A percentile compares a stretch with the other conserved stretches of the same genome.
phyloP scores from a whole-genome alignment of 495 filamentous ascomycete genomes.

The Penicillium robsamsonii region DNA sequence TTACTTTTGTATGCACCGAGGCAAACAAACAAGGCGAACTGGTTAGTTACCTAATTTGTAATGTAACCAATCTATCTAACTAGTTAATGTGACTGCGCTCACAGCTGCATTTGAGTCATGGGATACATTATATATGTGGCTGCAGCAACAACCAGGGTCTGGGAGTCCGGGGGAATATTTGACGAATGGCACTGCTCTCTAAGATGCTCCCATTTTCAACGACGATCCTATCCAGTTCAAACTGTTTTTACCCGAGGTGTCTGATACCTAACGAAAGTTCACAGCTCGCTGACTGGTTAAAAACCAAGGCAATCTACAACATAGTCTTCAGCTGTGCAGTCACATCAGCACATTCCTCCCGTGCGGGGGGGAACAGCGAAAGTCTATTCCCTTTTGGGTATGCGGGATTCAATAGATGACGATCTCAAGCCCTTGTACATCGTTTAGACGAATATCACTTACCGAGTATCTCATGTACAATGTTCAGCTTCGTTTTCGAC shows the following conservation, averaged over 20 bases:
- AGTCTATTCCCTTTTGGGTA: slow-evolving; percentile 18
- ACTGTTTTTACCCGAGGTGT: not conserved
- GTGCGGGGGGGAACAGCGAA: slow-evolving; percentile 18
- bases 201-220: not conserved
- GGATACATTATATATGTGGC: not conserved
- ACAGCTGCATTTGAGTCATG: not conserved
- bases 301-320: not conserved
- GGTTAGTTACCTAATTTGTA: not conserved
- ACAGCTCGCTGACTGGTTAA: not conserved
- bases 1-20: not conserved
- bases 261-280: not conserved
- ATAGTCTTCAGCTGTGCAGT: slow-evolving; percentile 1
- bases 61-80: not conserved
- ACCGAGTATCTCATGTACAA: slow-evolving; percentile 11
- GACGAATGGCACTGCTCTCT: not conserved
- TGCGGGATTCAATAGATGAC: slow-evolving; percentile 15
- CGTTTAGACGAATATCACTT: slow-evolving; percentile 12
- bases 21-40: not conserved
- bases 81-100: not conserved
- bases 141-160: not conserved
- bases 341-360: slow-evolving; percentile 10
- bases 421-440: slow-evolving; percentile 18
- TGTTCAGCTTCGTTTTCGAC: not conserved
- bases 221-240: slow-evolving; percentile 3
- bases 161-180: not conserved